A percentile compares a stretch with the other conserved stretches of the same genome.
These are phyloP conservation scores for Albizia julibrissin DNA, from an alignment of 306 rosid species.

Conservation along the genomic window DNA sequence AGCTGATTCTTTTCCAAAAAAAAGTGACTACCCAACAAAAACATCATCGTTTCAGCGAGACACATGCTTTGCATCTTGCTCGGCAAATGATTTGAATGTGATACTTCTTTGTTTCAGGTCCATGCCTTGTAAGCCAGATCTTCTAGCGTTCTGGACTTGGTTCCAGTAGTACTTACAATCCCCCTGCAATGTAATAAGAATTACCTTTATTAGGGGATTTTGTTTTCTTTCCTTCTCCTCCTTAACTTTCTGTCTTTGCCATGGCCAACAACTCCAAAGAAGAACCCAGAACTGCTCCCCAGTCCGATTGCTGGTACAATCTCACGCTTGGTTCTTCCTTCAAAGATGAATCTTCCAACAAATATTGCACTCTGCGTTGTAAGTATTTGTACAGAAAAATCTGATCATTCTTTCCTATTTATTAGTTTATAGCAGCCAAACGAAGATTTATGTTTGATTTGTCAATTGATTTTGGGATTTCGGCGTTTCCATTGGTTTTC, in stretches of 20 bases:
- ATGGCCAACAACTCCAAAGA: conserved; percentile 81
- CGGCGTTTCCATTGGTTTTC: background rate
- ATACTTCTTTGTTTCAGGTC: background rate
- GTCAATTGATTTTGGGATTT: background rate
- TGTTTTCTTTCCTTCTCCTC: background rate
- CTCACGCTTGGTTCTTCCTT: conserved; percentile 82
- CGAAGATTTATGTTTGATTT: conserved; percentile 19
- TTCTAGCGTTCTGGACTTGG: background rate
- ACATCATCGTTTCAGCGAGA: background rate
- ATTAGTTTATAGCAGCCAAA: conserved; percentile 17
- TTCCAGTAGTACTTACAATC: conserved; percentile 1
- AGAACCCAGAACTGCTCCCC: conserved; percentile 87
- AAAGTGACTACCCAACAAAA: too few relatives aligned
- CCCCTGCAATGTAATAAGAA: conserved; percentile 28
- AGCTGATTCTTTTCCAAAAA: too few relatives aligned
- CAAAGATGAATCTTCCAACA: conserved; percentile 76
- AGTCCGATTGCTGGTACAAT: conserved; percentile 79
- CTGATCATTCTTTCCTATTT: conserved; percentile 14
- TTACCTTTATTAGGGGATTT: background rate
- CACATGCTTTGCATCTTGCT: background rate
- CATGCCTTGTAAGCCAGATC: background rate
- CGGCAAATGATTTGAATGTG: background rate
- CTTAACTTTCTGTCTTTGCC: background rate
- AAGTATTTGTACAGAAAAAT: conserved; percentile 30
- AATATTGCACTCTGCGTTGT: conserved; percentile 93